Evolutionary conservation across 2,329 filamentous ascomycete species (phyloP), one percentile per base, ranked within the genome.

Genomic region (Trichoderma koningiopsis): DNA sequence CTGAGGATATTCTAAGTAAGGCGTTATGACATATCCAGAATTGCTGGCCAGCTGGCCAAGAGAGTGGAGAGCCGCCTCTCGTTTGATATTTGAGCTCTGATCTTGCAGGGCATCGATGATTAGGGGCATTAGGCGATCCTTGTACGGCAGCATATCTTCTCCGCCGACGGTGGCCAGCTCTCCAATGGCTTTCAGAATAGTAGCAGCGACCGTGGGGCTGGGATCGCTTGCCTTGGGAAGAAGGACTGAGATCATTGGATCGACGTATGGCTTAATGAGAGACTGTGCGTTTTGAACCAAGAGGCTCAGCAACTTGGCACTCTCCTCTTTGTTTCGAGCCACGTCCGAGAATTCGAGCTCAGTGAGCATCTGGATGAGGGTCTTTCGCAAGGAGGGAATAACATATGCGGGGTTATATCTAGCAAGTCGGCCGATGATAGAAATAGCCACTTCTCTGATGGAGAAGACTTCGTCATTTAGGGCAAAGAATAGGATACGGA

Each of bases 271-370:
- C 78, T 95, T 95, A 77, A 99, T 97, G 14, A 99, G 86, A 67
- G 91, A 91, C 70, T 96, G 95, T 0, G 96, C 95, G 76, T 97
- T 96, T 72, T 94, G 91, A 8, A 98, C 95, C 49, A 99, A 88
- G 68, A 98, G 88, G 74, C 94, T 97, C 72, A 99, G 91, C 3
- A 99, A 84, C 77, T 94, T 94, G 11, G 96, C 94, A 75, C 94
- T 97, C 79, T 99, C 96, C 80, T 98, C 95, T 80, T 98, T 98
- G 80, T 95, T 97, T 58, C 93, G 89, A 8, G 95, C 88, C 63
- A 95, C 96, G 77, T 97, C 97, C 7, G 96, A 96, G 76, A 97
- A 98, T 75, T 97, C 94, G 27, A 99, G 91, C 76, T 97, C 95
- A 0, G 96, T 99, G 71, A 99, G 86, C 79, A 99, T 90, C 80